Percentiles rank a stretch among this genome's conserved stretches.
These are phyloP conservation scores for Pseudogymnoascus sp. DNA, from an alignment of 2,329 filamentous ascomycete genomes.

Conservation along the genomic window DNA sequence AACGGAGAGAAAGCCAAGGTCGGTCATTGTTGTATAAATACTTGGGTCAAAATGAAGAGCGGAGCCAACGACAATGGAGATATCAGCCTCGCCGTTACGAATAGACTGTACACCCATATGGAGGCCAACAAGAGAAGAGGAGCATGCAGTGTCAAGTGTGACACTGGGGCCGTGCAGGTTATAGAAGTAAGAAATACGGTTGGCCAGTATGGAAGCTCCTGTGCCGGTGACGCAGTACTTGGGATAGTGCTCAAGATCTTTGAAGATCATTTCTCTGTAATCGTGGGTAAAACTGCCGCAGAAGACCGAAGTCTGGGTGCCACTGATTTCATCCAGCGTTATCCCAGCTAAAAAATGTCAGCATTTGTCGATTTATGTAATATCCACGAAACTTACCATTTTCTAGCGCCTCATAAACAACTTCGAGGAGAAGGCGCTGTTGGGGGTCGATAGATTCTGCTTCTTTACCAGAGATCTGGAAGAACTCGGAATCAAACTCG, in stretches of 20 bases:
- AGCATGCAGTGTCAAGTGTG: constrained; percentile 41
- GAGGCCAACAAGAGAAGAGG: constrained; percentile 44
- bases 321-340: background rate
- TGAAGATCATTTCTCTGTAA: background rate
- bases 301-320: background rate
- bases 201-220: constrained; percentile 45
- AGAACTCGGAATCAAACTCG: constrained; percentile 7
- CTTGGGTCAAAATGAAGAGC: no score
- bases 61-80: constrained; percentile 29
- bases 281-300: background rate
- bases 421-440: background rate
- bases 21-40: no score
- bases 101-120: constrained; percentile 47
- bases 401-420: background rate
- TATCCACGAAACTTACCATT: no score
- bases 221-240: constrained; percentile 44
- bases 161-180: constrained; percentile 40
- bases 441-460: background rate
- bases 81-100: constrained; percentile 34
- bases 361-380: no score
- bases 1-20: no score
- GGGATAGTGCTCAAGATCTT: background rate
- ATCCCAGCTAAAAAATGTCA: constrained; percentile 1
- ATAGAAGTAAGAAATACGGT: constrained; percentile 45
- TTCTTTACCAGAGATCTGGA: background rate